phyloP scores from a whole-genome alignment of 331 rosid species.

The Acacia concinna region DNA sequence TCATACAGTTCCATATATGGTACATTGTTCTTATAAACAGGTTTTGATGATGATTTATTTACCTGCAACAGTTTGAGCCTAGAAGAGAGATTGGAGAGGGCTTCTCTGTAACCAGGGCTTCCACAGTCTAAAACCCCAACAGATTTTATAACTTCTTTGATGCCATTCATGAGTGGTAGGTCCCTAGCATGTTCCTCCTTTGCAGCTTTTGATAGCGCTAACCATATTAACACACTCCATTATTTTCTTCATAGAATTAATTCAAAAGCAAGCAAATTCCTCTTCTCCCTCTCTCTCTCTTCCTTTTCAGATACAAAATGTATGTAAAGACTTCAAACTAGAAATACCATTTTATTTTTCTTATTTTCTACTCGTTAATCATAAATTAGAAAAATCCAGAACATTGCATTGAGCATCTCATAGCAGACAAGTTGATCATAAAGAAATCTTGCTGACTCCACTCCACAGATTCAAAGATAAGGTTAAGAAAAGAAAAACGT shows the following conservation, averaged over 20 bases:
- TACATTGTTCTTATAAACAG: background rate
- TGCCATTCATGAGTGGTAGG: conserved; percentile 92
- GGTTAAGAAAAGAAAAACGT: background rate
- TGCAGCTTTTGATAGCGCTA: conserved; percentile 76
- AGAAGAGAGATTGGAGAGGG: conserved; percentile 49
- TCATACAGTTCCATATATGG: too few relatives aligned
- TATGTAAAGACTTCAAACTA: background rate
- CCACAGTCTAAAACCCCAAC: conserved; percentile 69
- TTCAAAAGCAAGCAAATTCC: conserved; percentile 11
- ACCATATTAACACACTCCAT: conserved; percentile 13
- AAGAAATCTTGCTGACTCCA: background rate
- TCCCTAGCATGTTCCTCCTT: conserved; percentile 92
- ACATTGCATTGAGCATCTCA: background rate
- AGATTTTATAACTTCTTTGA: conserved; percentile 82
- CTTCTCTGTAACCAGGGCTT: conserved; percentile 64
- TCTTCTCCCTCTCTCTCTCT: background rate
- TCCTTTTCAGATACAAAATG: background rate
- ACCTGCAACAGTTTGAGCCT: conserved; percentile 73
- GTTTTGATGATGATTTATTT: background rate
- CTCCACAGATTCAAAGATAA: background rate
- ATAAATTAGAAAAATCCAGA: background rate
- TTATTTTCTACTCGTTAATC: background rate
- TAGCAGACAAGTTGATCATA: background rate
- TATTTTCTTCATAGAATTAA: conserved; percentile 21
- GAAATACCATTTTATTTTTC: background rate